Evolutionary conservation across 768 basidiomycete genomes (phyloP).

Genomic region (Phylloporus arenicola): DNA sequence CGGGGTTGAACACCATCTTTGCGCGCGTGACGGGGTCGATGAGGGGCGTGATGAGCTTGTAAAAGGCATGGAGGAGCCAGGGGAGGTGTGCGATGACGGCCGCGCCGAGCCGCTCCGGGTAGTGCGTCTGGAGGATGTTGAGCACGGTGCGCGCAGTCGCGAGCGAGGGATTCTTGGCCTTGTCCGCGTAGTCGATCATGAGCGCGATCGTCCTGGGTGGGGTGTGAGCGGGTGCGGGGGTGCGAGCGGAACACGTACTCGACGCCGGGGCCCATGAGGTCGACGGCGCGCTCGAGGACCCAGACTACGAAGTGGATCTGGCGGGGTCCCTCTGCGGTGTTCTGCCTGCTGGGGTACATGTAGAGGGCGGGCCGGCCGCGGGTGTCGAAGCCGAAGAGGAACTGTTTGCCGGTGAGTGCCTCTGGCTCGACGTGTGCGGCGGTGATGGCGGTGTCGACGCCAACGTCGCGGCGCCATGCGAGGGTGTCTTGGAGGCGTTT

Average conservation of each 20-base stretch:
- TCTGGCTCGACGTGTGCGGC: constrained; percentile 68
- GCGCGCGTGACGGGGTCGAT: constrained; percentile 76
- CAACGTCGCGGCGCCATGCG: constrained; percentile 77
- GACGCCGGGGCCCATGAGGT: constrained; percentile 76
- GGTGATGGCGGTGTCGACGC: constrained; percentile 58
- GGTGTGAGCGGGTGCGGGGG: neutral
- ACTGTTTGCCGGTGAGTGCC: constrained; percentile 76
- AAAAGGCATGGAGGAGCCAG: constrained; percentile 68
- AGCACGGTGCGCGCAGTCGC: constrained; percentile 39
- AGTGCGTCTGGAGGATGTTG: constrained; percentile 72
- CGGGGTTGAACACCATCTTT: constrained; percentile 74
- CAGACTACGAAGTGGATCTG: constrained; percentile 75
- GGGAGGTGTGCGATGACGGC: constrained; percentile 79
- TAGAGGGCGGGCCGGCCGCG: constrained; percentile 63
- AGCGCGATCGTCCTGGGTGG: constrained; percentile 53
- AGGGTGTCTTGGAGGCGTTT: constrained; percentile 66
- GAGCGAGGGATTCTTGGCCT: constrained; percentile 52
- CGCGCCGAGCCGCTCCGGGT: constrained; percentile 78
- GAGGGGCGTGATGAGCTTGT: constrained; percentile 73
- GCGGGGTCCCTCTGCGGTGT: constrained; percentile 60
- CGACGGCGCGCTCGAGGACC: constrained; percentile 70
- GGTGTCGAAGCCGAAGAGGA: constrained; percentile 72
- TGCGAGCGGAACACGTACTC: constrained; percentile 48
- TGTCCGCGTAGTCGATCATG: constrained; percentile 75
- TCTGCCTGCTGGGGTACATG: constrained; percentile 66